Evolutionary conservation across 1,139 yeast genomes (phyloP), one percentile per base, ranked within the genome.

Genomic region (Suzukiozyma palmioleophila): DNA sequence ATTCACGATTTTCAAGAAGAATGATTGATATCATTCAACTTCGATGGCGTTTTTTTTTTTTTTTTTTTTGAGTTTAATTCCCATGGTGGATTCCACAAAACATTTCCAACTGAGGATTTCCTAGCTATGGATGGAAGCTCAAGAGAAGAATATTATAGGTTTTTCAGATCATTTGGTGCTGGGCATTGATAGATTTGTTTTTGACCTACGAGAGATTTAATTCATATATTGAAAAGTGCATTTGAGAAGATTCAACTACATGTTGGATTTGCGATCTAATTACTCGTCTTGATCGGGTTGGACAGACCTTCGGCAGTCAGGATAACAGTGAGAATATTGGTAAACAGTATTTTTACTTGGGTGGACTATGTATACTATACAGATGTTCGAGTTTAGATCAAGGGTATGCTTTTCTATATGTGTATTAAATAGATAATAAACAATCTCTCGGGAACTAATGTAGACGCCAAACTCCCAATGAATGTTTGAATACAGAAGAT

Each of bases 221-320:
- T 26, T 33, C 36, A 33, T 33, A 33, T 33, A 33, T 33, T 33
- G 36, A 33, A 33, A 33, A 33, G 36, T 33, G 36, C 36, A 33
- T 33, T 32, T 33, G 18, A 33, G 14, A 24, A 25, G 25, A 8
- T 24, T 33, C 26, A 15, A 33, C 26, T 15, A 21, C 25, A 30
- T 13, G 27, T 33, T 33, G 36, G 14, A 33, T 33, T 33, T 5
- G 16, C 14, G 36, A 33, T 33, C 36, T 33, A 26, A 26, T 30
- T 15, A 11, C 12, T 15, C 25, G 26, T 33, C 36, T 33, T 28
- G 16, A 33, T 33, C 25, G 24, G 27, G 36, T 33, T 33, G 22
- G 30, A 26, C 10, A 33, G 36, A 33, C 25, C 36, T 33, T 33
- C 25, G 32, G 21, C 11, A 31, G 33, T 28, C 9, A 28, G 26